phyloP scores from a whole-genome alignment of 176 grass and related monocot species.

The Secale cereale region DNA sequence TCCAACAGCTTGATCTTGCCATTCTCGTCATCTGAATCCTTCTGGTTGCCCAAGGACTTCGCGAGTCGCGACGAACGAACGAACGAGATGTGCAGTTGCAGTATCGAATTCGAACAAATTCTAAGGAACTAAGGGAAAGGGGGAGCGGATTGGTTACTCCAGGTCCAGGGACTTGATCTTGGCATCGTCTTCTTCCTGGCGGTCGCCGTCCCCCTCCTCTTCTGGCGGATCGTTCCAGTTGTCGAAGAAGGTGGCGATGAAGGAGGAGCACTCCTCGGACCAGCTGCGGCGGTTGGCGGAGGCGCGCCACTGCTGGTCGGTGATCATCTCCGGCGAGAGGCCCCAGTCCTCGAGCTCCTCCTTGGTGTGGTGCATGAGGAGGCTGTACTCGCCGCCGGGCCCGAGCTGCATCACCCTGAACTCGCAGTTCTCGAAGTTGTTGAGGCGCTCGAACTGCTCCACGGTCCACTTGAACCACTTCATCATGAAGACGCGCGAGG shows the following conservation, averaged over 20 bases:
- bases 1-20: constrained; percentile 1
- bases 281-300: constrained; percentile 51
- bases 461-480: constrained; percentile 99
- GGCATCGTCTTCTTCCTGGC: background rate
- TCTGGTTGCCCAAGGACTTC: constrained; percentile 47
- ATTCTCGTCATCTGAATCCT: background rate
- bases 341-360: constrained; percentile 86
- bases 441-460: constrained; percentile 85
- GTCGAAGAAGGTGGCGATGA: constrained; percentile 67
- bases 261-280: constrained; percentile 62
- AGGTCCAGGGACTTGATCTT: background rate
- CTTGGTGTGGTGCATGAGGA: constrained; percentile 83
- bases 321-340: constrained; percentile 83
- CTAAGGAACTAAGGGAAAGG: background rate
- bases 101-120: background rate
- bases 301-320: constrained; percentile 88
- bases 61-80: constrained; percentile 18
- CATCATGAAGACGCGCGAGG: constrained; percentile 90
- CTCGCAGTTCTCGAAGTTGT: constrained; percentile 91
- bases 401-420: constrained; percentile 93
- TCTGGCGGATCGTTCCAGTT: constrained; percentile 8
- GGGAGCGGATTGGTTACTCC: background rate
- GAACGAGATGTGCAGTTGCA: background rate
- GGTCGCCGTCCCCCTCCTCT: background rate
- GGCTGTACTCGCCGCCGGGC: constrained; percentile 75